A percentile compares a stretch with the other conserved stretches of the same genome.
These are phyloP conservation scores for Pseudocercospora pini-densiflorae DNA, from an alignment of 2,329 filamentous ascomycete genomes.

Conservation along the genomic window DNA sequence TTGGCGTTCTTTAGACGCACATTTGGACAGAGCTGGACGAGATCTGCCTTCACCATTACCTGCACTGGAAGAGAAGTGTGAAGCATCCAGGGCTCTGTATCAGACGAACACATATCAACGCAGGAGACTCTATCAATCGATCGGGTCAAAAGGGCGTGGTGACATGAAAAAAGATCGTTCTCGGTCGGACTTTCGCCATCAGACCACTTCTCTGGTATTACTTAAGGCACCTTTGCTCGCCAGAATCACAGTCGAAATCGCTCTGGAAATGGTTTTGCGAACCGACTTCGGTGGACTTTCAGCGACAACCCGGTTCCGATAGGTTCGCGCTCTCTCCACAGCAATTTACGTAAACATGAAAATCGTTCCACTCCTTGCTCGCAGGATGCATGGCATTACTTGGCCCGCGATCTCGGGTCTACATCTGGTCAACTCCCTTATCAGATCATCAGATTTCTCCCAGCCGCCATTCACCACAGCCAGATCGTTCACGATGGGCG, in stretches of 20 bases:
- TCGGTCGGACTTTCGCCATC: not conserved
- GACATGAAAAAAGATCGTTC: too few species aligned
- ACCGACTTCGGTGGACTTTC: not conserved
- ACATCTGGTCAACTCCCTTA: not conserved
- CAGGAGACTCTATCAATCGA: too few species aligned
- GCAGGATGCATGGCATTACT: not conserved
- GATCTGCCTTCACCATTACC: too few species aligned
- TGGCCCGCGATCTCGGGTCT: not conserved
- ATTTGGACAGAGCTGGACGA: too few species aligned
- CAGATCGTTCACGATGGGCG: not conserved
- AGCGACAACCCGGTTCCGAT: not conserved
- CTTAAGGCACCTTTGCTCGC: not conserved
- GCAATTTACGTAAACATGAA: conserved; percentile 5
- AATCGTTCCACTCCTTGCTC: conserved; percentile 8
- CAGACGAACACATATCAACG: too few species aligned
- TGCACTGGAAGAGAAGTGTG: too few species aligned
- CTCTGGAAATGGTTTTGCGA: not conserved
- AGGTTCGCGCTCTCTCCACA: not conserved
- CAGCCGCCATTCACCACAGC: not conserved
- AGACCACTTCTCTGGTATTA: not conserved
- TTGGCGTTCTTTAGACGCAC: too few species aligned
- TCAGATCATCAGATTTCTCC: conserved; percentile 9
- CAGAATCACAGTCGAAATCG: not conserved
- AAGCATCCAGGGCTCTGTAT: too few species aligned
- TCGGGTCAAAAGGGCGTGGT: too few species aligned